A percentile compares a stretch with the other conserved stretches of the same genome.
phyloP scores from a whole-genome alignment of 1,284 basidiomycete species.

The Apiotrichum domesticum region DNA sequence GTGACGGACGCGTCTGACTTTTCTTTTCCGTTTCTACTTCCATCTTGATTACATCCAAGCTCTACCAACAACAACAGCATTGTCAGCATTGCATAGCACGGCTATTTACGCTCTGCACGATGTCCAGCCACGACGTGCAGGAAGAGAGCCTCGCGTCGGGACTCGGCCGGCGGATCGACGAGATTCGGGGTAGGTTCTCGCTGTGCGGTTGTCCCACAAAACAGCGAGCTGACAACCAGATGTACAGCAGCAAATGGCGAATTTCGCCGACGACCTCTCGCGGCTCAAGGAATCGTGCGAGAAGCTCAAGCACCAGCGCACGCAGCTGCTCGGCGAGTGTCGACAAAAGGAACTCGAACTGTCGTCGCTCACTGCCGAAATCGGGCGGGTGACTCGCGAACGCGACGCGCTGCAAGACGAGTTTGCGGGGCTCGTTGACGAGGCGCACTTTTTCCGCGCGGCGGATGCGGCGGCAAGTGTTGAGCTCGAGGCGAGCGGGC shows the following conservation, averaged over 20 bases:
- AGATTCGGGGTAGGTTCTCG: constrained; percentile 6
- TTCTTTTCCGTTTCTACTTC: neutral
- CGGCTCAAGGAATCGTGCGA: constrained; percentile 16
- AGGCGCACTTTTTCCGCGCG: constrained; percentile 8
- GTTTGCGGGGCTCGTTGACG: constrained; percentile 8
- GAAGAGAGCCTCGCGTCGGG: constrained; percentile 15
- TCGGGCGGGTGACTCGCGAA: constrained; percentile 7
- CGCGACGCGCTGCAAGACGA: constrained; percentile 20
- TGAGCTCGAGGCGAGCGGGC: constrained; percentile 22
- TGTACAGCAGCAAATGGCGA: constrained; percentile 9
- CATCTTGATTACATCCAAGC: no score
- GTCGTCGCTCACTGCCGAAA: neutral
- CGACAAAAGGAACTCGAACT: neutral
- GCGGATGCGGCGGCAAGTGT: neutral
- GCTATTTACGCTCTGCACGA: neutral
- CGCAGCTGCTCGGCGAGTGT: constrained; percentile 9
- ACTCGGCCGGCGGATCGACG: constrained; percentile 8
- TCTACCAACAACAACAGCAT: neutral
- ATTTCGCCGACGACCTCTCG: constrained; percentile 8
- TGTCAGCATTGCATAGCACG: no score
- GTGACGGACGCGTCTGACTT: neutral
- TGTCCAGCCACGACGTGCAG: neutral
- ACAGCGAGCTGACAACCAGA: no score
- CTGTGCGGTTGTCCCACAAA: no score
- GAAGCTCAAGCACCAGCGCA: constrained; percentile 11